Percentiles rank a stretch among this genome's conserved stretches.
Evolutionary conservation across 345 rosid genomes (phyloP).

Genomic region (Melaleuca alternifolia): DNA sequence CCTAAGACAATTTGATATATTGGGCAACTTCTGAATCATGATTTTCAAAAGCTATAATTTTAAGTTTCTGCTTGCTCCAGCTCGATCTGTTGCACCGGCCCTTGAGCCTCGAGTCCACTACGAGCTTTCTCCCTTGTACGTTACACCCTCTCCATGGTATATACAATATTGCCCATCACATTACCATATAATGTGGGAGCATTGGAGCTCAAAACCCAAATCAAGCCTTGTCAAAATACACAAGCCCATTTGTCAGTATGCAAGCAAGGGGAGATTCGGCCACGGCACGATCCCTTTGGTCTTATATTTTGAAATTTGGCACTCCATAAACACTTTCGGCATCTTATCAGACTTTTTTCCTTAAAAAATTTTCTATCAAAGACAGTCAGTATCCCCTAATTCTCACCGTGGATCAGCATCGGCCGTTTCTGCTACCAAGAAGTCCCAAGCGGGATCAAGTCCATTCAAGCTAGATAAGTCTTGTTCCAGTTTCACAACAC

Average conservation of each 20-base stretch:
- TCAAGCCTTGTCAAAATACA: neutral
- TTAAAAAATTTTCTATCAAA: too few relatives aligned
- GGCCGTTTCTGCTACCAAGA: neutral
- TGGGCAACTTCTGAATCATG: neutral
- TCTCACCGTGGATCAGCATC: neutral
- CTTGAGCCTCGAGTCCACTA: neutral
- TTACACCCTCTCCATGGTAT: neutral
- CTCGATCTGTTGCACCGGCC: neutral
- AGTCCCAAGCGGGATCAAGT: neutral
- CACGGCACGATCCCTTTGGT: neutral
- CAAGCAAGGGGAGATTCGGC: neutral
- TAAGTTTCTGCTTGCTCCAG: neutral
- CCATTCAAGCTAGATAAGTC: neutral
- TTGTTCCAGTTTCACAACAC: too few relatives aligned
- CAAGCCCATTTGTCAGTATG: neutral
- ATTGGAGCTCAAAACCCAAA: neutral
- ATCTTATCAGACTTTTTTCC: neutral
- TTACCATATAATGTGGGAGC: neutral
- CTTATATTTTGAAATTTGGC: neutral
- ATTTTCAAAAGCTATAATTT: neutral
- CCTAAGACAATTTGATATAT: neutral
- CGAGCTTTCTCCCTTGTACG: neutral
- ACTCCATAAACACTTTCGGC: neutral
- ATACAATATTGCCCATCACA: neutral
- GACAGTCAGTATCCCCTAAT: neutral